phyloP scores from a whole-genome alignment of 768 basidiomycete species.

The Boletellus ananas region DNA sequence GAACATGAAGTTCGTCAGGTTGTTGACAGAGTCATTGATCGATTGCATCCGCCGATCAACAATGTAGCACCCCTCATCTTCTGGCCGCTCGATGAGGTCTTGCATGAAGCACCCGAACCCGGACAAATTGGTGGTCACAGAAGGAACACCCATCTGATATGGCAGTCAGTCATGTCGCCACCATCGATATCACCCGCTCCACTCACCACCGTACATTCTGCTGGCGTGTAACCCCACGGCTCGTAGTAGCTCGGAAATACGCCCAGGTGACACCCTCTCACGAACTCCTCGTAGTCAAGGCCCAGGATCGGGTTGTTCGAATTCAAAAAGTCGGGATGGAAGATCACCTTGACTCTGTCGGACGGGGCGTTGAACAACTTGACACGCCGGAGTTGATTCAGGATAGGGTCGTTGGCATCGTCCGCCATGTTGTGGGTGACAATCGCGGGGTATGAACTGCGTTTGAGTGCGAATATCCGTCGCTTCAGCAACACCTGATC shows the following conservation, averaged over 20 bases:
- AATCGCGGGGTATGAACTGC: conserved; percentile 91
- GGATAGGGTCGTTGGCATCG: conserved; percentile 85
- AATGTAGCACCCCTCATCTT: conserved; percentile 96
- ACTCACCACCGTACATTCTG: conserved; percentile 95
- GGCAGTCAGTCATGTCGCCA: conserved; percentile 8
- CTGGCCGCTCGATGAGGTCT: conserved; percentile 90
- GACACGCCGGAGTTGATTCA: conserved; percentile 92
- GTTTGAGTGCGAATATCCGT: conserved; percentile 92
- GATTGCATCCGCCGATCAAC: conserved; percentile 88
- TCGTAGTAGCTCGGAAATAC: conserved; percentile 99
- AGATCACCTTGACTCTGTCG: conserved; percentile 96
- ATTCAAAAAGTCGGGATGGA: conserved; percentile 98
- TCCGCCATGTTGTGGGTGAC: conserved; percentile 99
- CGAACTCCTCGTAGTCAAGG: conserved; percentile 98
- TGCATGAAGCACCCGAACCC: conserved; percentile 99
- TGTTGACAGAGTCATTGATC: conserved; percentile 87
- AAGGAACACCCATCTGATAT: conserved; percentile 91
- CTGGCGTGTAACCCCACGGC: conserved; percentile 96
- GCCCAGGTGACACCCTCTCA: conserved; percentile 94
- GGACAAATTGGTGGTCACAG: conserved; percentile 94
- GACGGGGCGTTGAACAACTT: conserved; percentile 84
- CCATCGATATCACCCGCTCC: background rate
- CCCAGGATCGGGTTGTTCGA: conserved; percentile 97
- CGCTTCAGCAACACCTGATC: conserved; percentile 95
- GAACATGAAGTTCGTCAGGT: conserved; percentile 74